A percentile compares a stretch with the other conserved stretches of the same genome.
Conservation (phyloP, 2,329 filamentous ascomycete species). For the Cladophialophora immunda region DNA sequence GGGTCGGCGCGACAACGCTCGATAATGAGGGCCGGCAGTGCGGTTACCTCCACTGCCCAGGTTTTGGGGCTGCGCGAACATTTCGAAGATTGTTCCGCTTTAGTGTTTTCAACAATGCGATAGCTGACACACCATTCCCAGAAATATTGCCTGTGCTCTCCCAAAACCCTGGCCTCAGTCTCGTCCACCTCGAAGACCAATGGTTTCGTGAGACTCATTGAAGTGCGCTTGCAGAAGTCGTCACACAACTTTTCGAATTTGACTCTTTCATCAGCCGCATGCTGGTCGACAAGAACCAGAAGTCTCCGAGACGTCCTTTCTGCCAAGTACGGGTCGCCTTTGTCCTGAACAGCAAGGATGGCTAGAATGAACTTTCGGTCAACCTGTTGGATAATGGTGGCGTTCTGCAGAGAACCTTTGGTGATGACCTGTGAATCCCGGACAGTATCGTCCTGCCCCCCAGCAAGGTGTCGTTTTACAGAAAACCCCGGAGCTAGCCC, state of each 20-base stretch:
- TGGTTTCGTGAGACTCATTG: constrained; percentile 55
- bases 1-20: constrained; percentile 80
- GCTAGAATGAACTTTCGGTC: constrained; percentile 86
- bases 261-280: constrained; percentile 90
- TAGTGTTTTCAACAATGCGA: constrained; percentile 13
- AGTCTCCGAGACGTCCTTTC: constrained; percentile 42
- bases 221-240: constrained; percentile 58
- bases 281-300: constrained; percentile 86
- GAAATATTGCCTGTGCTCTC: constrained; percentile 65
- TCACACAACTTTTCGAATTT: constrained; percentile 77
- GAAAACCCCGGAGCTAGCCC: background rate
- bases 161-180: constrained; percentile 69
- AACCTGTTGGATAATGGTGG: constrained; percentile 79
- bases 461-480: background rate
- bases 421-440: constrained; percentile 7
- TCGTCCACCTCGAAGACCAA: constrained; percentile 71
- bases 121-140: constrained; percentile 78
- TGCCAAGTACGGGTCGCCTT: constrained; percentile 1
- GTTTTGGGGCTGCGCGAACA: background rate
- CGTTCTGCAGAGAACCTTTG: constrained; percentile 61
- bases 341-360: constrained; percentile 59
- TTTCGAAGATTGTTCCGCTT: constrained; percentile 42
- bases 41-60: constrained; percentile 59
- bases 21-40: constrained; percentile 74
- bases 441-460: background rate